These are phyloP conservation scores for Fusarium subglutinans DNA, from an alignment of 2,329 filamentous ascomycete genomes.

Conservation along the genomic window DNA sequence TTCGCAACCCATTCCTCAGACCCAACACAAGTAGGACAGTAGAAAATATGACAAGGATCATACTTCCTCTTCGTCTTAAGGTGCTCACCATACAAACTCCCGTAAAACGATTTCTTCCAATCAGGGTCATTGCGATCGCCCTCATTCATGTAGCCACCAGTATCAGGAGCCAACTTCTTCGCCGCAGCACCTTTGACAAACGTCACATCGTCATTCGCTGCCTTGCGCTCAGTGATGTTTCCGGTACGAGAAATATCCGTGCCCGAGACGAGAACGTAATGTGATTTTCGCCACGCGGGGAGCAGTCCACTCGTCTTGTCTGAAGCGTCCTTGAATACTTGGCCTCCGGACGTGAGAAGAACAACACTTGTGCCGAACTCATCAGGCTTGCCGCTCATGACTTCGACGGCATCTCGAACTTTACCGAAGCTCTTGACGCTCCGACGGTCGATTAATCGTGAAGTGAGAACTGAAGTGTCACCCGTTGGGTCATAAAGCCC, in stretches of 20 bases:
- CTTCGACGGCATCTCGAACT: slow-evolving; percentile 8
- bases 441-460: slow-evolving; percentile 9
- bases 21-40: slow-evolving; percentile 29
- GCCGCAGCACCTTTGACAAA: slow-evolving; percentile 20
- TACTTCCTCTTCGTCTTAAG: slow-evolving; percentile 18
- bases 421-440: not conserved
- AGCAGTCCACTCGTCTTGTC: slow-evolving; percentile 11
- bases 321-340: slow-evolving; percentile 21
- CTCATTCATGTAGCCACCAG: slow-evolving; percentile 24
- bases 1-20: slow-evolving; percentile 17
- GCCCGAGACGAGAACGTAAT: slow-evolving; percentile 8
- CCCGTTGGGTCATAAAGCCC: slow-evolving; percentile 9
- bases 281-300: slow-evolving; percentile 20
- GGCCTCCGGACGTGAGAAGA: slow-evolving; percentile 15
- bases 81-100: slow-evolving; percentile 1
- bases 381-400: slow-evolving; percentile 21
- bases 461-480: slow-evolving; percentile 10
- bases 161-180: slow-evolving; percentile 24
- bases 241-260: not conserved
- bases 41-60: slow-evolving; percentile 24
- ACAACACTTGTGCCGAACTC: slow-evolving; percentile 15
- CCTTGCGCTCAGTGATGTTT: not conserved
- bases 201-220: slow-evolving; percentile 3
- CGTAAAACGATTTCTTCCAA: slow-evolving; percentile 14
- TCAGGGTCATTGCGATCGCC: slow-evolving; percentile 28